Evolutionary conservation across 78 protist species (phyloP).

Genomic region (Protostelium mycophagum): DNA sequence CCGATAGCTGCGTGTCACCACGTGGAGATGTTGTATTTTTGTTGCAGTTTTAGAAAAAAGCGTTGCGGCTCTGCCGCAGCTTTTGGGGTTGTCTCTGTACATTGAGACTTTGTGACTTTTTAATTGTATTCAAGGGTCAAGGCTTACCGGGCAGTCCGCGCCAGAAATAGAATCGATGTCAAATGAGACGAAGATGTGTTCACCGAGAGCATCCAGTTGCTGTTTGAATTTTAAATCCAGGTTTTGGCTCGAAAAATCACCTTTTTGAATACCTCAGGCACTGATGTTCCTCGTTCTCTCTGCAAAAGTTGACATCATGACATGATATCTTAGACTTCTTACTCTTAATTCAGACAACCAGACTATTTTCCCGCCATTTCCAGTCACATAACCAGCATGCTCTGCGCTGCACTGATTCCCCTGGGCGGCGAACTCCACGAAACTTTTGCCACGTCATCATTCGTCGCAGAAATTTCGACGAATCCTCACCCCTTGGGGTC

Average conservation of each 20-base stretch:
- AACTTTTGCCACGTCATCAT: background rate
- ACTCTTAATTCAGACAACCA: constrained; percentile 20
- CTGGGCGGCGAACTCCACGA: constrained; percentile 57
- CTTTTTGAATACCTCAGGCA: background rate
- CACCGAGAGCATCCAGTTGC: constrained; percentile 16
- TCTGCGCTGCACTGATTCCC: constrained; percentile 41
- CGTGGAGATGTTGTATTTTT: too few species aligned
- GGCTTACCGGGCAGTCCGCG: constrained; percentile 27
- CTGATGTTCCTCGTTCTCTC: too few species aligned
- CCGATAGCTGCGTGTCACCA: too few species aligned
- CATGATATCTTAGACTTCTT: background rate
- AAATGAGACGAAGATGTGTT: constrained; percentile 42
- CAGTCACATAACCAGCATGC: constrained; percentile 13
- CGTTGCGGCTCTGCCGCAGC: too few species aligned
- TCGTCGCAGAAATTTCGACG: background rate
- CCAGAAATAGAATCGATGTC: constrained; percentile 39
- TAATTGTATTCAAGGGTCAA: background rate
- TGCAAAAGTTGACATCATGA: too few species aligned
- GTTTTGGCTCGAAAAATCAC: too few species aligned
- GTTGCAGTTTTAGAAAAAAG: too few species aligned
- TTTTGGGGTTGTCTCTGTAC: too few species aligned
- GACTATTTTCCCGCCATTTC: background rate
- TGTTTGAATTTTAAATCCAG: too few species aligned
- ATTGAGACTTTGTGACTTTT: too few species aligned
- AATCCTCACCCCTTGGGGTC: background rate